These are phyloP conservation scores for Citrus medica DNA, from an alignment of 345 rosid species.

Conservation along the genomic window DNA sequence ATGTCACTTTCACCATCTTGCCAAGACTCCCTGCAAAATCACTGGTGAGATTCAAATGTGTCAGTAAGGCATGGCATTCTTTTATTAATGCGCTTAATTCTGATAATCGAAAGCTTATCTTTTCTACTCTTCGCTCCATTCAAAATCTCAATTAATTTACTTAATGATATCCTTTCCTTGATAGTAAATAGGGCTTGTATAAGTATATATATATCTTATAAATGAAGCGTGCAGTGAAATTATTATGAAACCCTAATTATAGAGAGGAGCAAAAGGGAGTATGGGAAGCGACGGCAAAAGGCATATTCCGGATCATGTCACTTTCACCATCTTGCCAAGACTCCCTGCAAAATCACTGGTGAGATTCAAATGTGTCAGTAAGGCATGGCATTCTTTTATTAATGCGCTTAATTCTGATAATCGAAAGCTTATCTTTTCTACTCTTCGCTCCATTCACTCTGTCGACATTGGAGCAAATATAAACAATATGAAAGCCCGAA, in stretches of 20 bases:
- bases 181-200: no score
- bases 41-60: slow-evolving; percentile 13
- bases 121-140: neutral
- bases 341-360: slow-evolving; percentile 13
- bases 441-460: neutral
- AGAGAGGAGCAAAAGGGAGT: no score
- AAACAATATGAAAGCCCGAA: no score
- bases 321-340: neutral
- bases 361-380: slow-evolving; percentile 19
- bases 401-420: neutral
- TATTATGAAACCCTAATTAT: no score
- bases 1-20: neutral
- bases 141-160: no score
- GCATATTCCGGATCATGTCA: neutral
- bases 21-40: slow-evolving; percentile 10
- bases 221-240: no score
- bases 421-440: neutral
- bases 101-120: neutral
- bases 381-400: slow-evolving; percentile 2
- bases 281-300: no score
- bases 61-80: slow-evolving; percentile 15
- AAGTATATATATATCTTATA: no score
- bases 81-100: neutral
- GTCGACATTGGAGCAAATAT: neutral
- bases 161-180: no score